Base-by-base conservation (phyloP, 768 basidiomycete species). In the Zangia roseola region DNA sequence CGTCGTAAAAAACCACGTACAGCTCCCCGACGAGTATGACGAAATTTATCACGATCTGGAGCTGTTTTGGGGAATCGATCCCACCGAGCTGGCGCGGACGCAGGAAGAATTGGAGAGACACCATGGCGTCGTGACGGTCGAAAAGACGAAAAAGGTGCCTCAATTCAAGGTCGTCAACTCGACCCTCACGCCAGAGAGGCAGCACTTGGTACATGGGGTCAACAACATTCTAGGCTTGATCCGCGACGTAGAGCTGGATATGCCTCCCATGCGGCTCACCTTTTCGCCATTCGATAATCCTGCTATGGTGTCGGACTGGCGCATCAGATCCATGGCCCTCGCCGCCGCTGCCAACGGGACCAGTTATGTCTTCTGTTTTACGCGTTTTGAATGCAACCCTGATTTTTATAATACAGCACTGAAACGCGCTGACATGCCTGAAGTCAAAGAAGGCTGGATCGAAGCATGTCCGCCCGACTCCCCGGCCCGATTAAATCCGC, bases 21-120 rank as follows among this genome's bases (percentile, higher is more conserved):
- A 67, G 33, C 62, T 77, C 1, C 71, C 69, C 14, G 77, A 77
- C 50, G 75, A 77, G 46, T 77, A 78, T 40, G 75, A 78, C 57
- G 73, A 74, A 50, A 76, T 77, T 41, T 55, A 64, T 45, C 52
- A 60, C 7, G 67, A 74, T 43, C 49, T 76, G 9, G 64, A 68
- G 21, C 68, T 69, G 0, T 73, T 64, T 55, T 71, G 64, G 63
- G 74, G 68, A 0, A 55, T 76, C 40, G 54, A 63, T 28, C 71
- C 71, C 0, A n/a, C 37, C 1, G 58, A 60, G 2, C 35, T 73
- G 14, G 61, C 55, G 0, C 38, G 20, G 10, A 45, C 53, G 0
- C 67, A 60, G 28, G 23, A 42, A n/a, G 55, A 51, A 26, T 53
- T 61, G 13, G 69, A 73, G 50, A 23, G 5, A 3, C 20, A 12